Evolutionary conservation across 257 asterid genomes (phyloP).

Genomic region (Craterostigma plantagineum): DNA sequence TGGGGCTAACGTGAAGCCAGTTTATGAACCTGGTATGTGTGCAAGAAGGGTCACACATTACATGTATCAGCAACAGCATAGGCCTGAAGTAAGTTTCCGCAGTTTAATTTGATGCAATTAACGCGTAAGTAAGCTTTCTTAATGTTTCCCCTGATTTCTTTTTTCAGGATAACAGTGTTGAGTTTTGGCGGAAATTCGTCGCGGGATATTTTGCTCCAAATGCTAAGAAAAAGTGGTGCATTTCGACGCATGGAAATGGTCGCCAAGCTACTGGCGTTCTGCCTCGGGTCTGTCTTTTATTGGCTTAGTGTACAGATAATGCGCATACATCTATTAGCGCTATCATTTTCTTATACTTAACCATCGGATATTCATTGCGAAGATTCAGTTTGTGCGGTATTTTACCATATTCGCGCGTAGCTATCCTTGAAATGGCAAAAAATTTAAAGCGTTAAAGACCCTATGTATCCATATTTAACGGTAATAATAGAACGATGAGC

Average conservation of each 20-base stretch:
- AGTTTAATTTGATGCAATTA: too few species aligned
- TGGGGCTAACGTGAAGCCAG: conserved; percentile 51
- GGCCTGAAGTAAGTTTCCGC: conserved; percentile 59
- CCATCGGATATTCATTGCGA: too few species aligned
- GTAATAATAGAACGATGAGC: too few species aligned
- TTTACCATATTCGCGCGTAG: too few species aligned
- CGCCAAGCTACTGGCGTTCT: conserved; percentile 91
- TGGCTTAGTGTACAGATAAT: too few species aligned
- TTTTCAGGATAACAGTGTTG: conserved; percentile 73
- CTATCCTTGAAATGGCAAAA: too few species aligned
- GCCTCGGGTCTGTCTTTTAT: conserved; percentile 60
- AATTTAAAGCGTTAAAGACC: too few species aligned
- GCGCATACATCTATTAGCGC: too few species aligned
- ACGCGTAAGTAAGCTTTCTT: too few species aligned
- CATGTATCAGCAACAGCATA: conserved; percentile 91
- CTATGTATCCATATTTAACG: background rate
- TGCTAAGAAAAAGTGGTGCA: conserved; percentile 98
- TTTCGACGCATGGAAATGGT: conserved; percentile 89
- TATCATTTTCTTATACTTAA: too few species aligned
- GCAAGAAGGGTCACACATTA: conserved; percentile 93
- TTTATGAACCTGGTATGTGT: conserved; percentile 95
- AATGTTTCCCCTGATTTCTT: conserved; percentile 7
- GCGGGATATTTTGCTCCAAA: conserved; percentile 74
- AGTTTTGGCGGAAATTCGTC: conserved; percentile 82
- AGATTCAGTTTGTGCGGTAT: too few species aligned